Evolutionary conservation across 73 alveolate genomes (phyloP), one percentile per base, ranked within the genome.

Genomic region (Diophrys sp.): DNA sequence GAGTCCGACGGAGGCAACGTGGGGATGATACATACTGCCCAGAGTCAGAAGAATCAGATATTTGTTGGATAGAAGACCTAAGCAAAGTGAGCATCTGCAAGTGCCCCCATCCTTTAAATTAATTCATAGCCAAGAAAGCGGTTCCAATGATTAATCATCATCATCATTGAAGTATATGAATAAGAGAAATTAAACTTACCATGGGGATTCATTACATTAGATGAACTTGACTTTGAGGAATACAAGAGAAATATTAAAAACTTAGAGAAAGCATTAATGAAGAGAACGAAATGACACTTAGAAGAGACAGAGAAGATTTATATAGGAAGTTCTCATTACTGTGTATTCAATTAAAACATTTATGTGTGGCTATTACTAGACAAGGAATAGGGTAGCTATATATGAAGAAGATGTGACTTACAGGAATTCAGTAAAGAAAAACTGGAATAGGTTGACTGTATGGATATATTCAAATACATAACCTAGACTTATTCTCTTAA

Each of bases 331-430:
- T 80, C 77, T 34, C 90, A 0, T 34, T 75, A 72, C 86, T 94
- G 24, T 94, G 98, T 62, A 89, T 85, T 33, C 97, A 94, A 70
- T 81, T 94, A 2, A 94, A 94, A 74, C 83, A 85, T 71, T 74
- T 94, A 14, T 94, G 92, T 83, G 97, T 93, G 28, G 93, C 98
- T 27, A 87, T 94, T n/a, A 94, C 98, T 34, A 79, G 98, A 67
- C 97, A 0, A 92, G 89, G 89, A 33, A 83, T 33, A 87, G 97
- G 77, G 84, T 94, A 2, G 73, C 92, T 18, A 94, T 94, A 54
- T 94, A 74, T 79, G 98, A 94, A 66, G 91, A 92, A 76, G 54
- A 26, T 29, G 27, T 1, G 83, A 53, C 1, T 25, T 54, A 33
- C 30, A 29, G 74, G 76, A 54, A 54, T 34, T 26, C 31, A 66